phyloP scores from a whole-genome alignment of 2,329 filamentous ascomycete genomes.

The Leptodontidium sp. region DNA sequence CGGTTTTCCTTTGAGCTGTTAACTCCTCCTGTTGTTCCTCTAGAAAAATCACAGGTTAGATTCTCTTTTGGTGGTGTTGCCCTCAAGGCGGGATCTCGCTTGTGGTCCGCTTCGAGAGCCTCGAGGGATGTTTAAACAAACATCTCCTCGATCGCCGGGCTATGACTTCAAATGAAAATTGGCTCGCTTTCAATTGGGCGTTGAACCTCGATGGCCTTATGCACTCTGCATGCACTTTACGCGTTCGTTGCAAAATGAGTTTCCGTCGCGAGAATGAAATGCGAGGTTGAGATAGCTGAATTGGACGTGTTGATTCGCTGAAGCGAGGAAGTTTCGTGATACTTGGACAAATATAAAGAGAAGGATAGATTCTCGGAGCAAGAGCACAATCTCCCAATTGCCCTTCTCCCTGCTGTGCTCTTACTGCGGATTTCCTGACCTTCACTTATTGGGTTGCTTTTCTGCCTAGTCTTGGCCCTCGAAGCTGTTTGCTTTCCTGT shows the following conservation, averaged over 20 bases:
- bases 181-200: constrained; percentile 32
- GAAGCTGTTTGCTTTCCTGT: constrained; percentile 18
- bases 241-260: constrained; percentile 22
- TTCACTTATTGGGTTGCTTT: background rate
- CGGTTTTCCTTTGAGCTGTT: constrained; percentile 26
- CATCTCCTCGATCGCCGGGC: constrained; percentile 25
- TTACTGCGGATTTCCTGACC: background rate
- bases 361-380: constrained; percentile 15
- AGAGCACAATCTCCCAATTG: constrained; percentile 1
- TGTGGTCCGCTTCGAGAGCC: constrained; percentile 27
- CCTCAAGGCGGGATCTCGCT: constrained; percentile 34
- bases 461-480: background rate
- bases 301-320: constrained; percentile 39
- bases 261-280: constrained; percentile 19
- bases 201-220: constrained; percentile 15
- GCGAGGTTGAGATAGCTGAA: constrained; percentile 18
- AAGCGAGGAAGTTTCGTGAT: constrained; percentile 17
- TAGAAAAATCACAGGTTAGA: constrained; percentile 31
- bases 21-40: constrained; percentile 16
- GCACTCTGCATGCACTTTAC: constrained; percentile 39
- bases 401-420: constrained; percentile 7
- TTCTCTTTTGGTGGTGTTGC: constrained; percentile 32
- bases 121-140: constrained; percentile 16
- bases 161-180: constrained; percentile 16
- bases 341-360: constrained; percentile 31